Evolutionary conservation across 169 alveolate genomes (phyloP).

Genomic region (Plasmodium cynomolgi): DNA sequence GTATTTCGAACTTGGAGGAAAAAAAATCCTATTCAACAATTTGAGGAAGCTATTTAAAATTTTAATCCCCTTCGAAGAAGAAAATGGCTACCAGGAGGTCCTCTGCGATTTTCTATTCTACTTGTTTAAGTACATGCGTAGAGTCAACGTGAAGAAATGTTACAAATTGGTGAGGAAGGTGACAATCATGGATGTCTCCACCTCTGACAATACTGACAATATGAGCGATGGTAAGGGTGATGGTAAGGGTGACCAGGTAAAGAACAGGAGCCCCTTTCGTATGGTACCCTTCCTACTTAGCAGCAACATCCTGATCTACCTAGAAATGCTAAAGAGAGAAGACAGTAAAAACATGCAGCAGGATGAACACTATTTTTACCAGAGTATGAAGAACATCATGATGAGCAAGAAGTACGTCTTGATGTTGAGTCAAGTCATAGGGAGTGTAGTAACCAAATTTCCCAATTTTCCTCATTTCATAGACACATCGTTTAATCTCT

Average conservation of each 20-base stretch:
- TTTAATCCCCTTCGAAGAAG: neutral
- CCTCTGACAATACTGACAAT: neutral
- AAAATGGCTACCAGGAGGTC: constrained; percentile 3
- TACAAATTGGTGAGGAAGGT: constrained; percentile 26
- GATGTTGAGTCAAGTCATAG: neutral
- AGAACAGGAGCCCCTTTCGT: too few species aligned
- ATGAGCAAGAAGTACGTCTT: constrained; percentile 31
- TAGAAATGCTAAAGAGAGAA: constrained; percentile 25
- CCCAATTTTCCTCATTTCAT: constrained; percentile 27
- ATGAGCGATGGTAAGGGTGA: neutral
- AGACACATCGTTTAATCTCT: constrained; percentile 21
- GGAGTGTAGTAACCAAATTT: neutral
- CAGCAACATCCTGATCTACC: constrained; percentile 30
- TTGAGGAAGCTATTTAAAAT: constrained; percentile 36
- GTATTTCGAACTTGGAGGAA: constrained; percentile 2
- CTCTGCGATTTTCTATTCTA: constrained; percentile 38
- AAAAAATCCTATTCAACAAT: constrained; percentile 24
- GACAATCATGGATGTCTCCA: neutral
- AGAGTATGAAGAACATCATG: neutral
- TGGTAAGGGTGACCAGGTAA: neutral
- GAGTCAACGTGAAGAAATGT: constrained; percentile 15
- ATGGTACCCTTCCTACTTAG: constrained; percentile 6
- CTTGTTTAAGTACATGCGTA: constrained; percentile 61
- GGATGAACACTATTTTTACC: constrained; percentile 48
- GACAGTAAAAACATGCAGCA: neutral